Conservation (phyloP, 805 yeast species). For the Metschnikowia lunata region DNA sequence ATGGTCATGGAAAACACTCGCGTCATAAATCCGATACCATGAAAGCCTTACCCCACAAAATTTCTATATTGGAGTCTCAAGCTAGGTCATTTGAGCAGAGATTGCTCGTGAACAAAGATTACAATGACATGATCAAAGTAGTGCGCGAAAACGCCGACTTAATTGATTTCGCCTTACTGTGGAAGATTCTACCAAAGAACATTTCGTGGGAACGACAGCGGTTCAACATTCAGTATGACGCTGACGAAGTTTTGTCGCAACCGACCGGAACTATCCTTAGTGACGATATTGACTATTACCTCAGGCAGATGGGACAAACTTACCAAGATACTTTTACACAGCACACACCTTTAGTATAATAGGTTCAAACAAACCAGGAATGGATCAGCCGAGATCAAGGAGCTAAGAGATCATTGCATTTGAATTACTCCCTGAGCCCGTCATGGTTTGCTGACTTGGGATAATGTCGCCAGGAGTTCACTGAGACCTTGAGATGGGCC, state of each 20-base stretch:
- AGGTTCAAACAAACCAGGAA: too few relatives aligned
- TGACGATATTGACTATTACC: conserved; percentile 24
- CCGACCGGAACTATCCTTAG: conserved; percentile 8
- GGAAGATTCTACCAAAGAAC: conserved; percentile 24
- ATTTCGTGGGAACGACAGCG: conserved; percentile 19
- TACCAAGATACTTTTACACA: conserved; percentile 1
- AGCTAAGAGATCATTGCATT: too few relatives aligned
- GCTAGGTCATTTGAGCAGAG: conserved; percentile 17
- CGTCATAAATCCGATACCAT: too few relatives aligned
- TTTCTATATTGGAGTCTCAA: neutral
- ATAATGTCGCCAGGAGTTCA: conserved; percentile 1
- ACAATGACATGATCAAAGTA: conserved; percentile 18
- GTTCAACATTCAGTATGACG: conserved; percentile 14
- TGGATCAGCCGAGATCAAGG: too few relatives aligned
- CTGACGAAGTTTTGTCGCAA: conserved; percentile 4
- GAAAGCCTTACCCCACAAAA: neutral
- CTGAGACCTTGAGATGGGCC: neutral
- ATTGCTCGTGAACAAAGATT: conserved; percentile 15
- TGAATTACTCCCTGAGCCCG: too few relatives aligned
- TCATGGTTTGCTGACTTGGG: neutral
- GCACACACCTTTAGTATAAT: conserved; percentile 3
- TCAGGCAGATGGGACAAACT: conserved; percentile 15
- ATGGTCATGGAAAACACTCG: neutral
- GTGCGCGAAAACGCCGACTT: conserved; percentile 14
- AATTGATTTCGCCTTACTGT: conserved; percentile 24